Conservation (phyloP, 1,284 basidiomycete genomes). For the Peniophora sp. region DNA sequence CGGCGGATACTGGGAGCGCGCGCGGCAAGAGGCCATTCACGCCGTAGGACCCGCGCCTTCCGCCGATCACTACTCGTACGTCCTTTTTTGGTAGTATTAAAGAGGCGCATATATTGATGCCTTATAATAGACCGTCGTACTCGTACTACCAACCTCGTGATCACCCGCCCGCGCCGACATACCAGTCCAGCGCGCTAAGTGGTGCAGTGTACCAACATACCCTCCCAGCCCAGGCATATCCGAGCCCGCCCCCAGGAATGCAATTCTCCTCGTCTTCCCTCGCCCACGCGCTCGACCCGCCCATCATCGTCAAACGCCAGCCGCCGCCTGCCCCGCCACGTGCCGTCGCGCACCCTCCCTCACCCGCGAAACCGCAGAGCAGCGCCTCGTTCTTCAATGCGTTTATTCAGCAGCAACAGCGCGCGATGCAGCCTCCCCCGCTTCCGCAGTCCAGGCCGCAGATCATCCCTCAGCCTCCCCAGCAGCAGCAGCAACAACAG, state of each 20-base stretch:
- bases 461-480: not conserved
- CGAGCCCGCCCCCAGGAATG: conserved; percentile 57
- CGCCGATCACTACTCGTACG: conserved; percentile 26
- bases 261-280: conserved; percentile 63
- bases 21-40: conserved; percentile 43
- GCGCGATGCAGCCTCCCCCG: conserved; percentile 3
- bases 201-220: conserved; percentile 56
- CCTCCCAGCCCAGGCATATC: conserved; percentile 50
- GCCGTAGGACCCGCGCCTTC: conserved; percentile 20
- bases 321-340: not conserved
- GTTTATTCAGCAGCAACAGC: conserved; percentile 10
- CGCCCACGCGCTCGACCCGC: conserved; percentile 49
- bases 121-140: conserved; percentile 2
- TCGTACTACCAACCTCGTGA: conserved; percentile 9
- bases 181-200: conserved; percentile 46
- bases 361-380: conserved; percentile 27
- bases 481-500: not conserved
- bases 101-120: not conserved
- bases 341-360: conserved; percentile 29
- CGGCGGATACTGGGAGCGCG: conserved; percentile 44
- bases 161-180: conserved; percentile 25
- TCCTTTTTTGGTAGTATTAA: conserved; percentile 8
- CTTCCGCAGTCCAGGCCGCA: conserved; percentile 4
- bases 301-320: not conserved
- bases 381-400: conserved; percentile 29